Percentiles rank a stretch among this genome's conserved stretches.
Conservation (phyloP, 768 basidiomycete genomes). For the Termitomyces bulborhizus region DNA sequence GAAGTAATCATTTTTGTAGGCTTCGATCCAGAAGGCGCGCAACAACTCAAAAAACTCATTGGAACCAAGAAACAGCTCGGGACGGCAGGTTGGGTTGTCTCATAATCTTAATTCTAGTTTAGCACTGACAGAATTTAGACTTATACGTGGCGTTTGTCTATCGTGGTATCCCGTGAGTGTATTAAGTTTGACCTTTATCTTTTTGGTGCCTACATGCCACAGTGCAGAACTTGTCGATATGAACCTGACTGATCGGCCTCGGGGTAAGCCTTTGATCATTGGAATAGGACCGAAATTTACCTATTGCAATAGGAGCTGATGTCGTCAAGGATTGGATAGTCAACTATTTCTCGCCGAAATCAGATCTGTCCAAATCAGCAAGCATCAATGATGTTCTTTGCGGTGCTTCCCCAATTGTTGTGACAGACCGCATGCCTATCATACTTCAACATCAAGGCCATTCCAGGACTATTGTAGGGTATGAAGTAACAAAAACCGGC, state of each 20-base stretch:
- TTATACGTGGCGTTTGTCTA: constrained; percentile 73
- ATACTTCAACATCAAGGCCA: constrained; percentile 82
- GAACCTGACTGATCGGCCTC: constrained; percentile 32
- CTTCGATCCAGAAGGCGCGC: constrained; percentile 66
- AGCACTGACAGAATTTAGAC: constrained; percentile 34
- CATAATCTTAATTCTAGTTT: neutral
- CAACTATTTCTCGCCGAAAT: constrained; percentile 53
- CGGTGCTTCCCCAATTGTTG: constrained; percentile 42
- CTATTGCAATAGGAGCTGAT: constrained; percentile 26
- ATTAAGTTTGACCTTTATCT: neutral
- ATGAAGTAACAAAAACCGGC: constrained; percentile 58
- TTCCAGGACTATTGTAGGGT: constrained; percentile 84
- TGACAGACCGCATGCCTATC: constrained; percentile 69
- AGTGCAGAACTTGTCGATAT: constrained; percentile 68
- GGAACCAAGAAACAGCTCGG: constrained; percentile 76
- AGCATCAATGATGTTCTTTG: constrained; percentile 50
- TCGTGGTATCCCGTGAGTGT: constrained; percentile 75
- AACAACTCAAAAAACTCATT: constrained; percentile 47
- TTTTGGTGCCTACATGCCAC: constrained; percentile 1
- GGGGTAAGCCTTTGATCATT: constrained; percentile 29
- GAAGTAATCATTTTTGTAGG: constrained; percentile 29
- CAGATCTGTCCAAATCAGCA: constrained; percentile 15
- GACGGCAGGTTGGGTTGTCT: constrained; percentile 51
- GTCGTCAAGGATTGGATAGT: constrained; percentile 67
- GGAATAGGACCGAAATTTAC: neutral